Base-by-base conservation (phyloP, 805 yeast genomes). In the Soucietia sequanensis region DNA sequence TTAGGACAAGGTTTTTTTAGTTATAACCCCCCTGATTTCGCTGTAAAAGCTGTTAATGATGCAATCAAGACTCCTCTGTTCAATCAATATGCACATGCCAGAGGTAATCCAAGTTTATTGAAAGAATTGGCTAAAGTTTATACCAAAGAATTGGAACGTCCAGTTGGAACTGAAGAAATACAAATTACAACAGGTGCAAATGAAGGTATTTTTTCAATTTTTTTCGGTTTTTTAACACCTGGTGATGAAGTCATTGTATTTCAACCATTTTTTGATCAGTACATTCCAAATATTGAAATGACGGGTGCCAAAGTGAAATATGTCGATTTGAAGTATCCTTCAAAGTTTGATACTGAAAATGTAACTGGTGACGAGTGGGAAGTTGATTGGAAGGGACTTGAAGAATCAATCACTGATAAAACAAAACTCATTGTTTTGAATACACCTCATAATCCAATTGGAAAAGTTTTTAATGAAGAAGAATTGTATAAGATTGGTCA, bases 1-100 rank as follows among this genome's bases (percentile, higher is more conserved):
- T 73, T 93, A 38, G 99, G 99, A 22, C 99, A 93, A 60, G 99
- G 99, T 2, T 93, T 93, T 64, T 93, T 93, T 69, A 88, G 96
- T 2, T 93, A 91, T 58, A 76, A 90, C 20, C 99, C 99, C 3
- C 99, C 99, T 1, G 76, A 80, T n/a, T 93, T 93, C 62, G 96
- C 95, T 11, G 70, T 84, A 39, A 73, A 79, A 8, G 95, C 96
- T 5, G 95, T 91, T 12, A 76, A 80, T 44, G 70, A 74, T 27
- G 91, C 96, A 0, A 69, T 89, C 29, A 80, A 78, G 35, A 68
- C 67, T 22, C 82, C 98, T 3, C 71, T 80, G 39, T 78, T 78
- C 56, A 93, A 93, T 62, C 99, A 93, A 62, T 93, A 93, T 55
- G 87, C 98, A 3, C 96, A 83, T 12, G 84, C 98, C 4, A 76